A percentile compares a stretch with the other conserved stretches of the same genome.
Evolutionary conservation across 1,284 basidiomycete species (phyloP).

Genomic region (Melampsora larici-populina): DNA sequence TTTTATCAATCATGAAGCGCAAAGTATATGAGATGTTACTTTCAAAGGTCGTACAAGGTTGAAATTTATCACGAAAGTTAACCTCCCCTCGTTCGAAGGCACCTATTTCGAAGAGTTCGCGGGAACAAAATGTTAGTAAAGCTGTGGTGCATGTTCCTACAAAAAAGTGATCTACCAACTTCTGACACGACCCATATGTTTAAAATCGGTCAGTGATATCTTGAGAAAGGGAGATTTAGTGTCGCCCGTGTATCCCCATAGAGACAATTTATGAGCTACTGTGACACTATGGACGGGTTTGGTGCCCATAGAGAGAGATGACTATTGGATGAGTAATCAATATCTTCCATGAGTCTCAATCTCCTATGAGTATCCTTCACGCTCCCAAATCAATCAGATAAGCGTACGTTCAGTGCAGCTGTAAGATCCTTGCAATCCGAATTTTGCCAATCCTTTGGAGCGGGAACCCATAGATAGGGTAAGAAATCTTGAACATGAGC

Average conservation of each 20-base stretch:
- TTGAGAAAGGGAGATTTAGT: slow-evolving; percentile 75
- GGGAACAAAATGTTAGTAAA: slow-evolving; percentile 46
- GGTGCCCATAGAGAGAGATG: slow-evolving; percentile 45
- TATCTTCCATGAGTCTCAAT: not conserved
- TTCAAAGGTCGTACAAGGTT: slow-evolving; percentile 68
- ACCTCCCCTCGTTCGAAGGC: slow-evolving; percentile 81
- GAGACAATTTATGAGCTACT: slow-evolving; percentile 65
- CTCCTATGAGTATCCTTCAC: not conserved
- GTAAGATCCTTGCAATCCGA: slow-evolving; percentile 67
- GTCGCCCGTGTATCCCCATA: slow-evolving; percentile 85
- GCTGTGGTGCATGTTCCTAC: slow-evolving; percentile 42
- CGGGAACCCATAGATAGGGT: slow-evolving; percentile 85
- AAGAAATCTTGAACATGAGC: slow-evolving; percentile 73
- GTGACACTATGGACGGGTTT: slow-evolving; percentile 51
- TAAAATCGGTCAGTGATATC: slow-evolving; percentile 69
- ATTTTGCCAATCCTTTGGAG: slow-evolving; percentile 73
- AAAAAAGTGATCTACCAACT: slow-evolving; percentile 63
- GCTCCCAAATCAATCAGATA: not conserved
- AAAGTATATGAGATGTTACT: slow-evolving; percentile 84
- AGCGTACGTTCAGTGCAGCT: slow-evolving; percentile 71
- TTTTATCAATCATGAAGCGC: slow-evolving; percentile 93
- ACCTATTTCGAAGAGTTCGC: slow-evolving; percentile 57
- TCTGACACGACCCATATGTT: slow-evolving; percentile 76
- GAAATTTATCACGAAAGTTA: slow-evolving; percentile 65
- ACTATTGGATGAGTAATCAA: slow-evolving; percentile 14